Conservation (phyloP, 1,139 yeast species). For the Taphrina deformans region DNA sequence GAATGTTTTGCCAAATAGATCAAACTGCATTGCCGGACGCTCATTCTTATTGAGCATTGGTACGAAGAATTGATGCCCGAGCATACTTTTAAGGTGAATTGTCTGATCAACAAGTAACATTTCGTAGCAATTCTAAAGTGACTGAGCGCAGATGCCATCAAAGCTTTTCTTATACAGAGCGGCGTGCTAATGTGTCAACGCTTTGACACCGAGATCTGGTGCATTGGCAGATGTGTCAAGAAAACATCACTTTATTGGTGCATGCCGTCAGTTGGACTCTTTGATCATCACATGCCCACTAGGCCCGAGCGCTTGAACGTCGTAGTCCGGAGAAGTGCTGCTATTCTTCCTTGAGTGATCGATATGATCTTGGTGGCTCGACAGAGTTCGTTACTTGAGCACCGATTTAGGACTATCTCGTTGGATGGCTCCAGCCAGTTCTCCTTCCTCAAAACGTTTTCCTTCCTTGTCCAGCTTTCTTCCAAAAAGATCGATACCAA, state of each 20-base stretch:
- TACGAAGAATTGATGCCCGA: neutral
- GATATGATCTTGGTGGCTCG: no score
- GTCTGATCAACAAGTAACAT: neutral
- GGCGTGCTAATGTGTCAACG: neutral
- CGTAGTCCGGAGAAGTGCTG: no score
- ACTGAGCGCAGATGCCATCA: neutral
- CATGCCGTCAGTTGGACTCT: no score
- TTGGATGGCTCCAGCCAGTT: conserved; percentile 12
- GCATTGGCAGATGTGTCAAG: no score
- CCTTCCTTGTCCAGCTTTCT: conserved; percentile 15
- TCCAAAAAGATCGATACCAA: conserved; percentile 25
- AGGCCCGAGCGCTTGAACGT: no score
- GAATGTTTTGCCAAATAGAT: neutral
- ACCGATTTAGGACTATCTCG: conserved; percentile 2
- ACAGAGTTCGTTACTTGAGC: no score
- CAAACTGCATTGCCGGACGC: neutral
- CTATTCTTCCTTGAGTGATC: no score
- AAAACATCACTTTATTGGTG: no score
- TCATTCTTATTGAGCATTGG: neutral
- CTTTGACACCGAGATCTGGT: neutral
- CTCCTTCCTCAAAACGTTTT: conserved; percentile 9
- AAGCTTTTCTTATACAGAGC: neutral
- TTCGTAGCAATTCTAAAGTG: neutral
- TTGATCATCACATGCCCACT: no score
- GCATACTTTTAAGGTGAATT: neutral